Base-by-base conservation (phyloP, 495 filamentous ascomycete species). In the Penicillium silybi region DNA sequence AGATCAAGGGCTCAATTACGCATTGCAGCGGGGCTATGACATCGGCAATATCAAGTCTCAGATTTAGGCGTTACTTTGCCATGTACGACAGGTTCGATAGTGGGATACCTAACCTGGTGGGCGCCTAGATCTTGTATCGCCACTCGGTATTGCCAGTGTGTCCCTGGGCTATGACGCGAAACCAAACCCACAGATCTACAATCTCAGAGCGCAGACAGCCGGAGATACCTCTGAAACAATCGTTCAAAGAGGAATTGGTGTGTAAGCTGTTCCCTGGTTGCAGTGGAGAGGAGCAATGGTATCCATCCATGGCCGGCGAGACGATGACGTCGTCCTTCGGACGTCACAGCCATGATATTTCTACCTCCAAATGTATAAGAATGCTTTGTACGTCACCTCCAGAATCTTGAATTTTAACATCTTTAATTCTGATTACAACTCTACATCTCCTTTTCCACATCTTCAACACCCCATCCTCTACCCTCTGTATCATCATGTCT, bases 401-500 rank as follows among this genome's bases (percentile, higher is more conserved):
- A 41, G 3, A 29, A 40, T 41, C 22, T 42, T 4, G 11, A 20
- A 10, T 5, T 4, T 29, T 29, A 29, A 29, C 7, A 29, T 29
- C 9, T 10, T 29, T 9, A 7, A 29, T 9, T 9, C 26, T 6
- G 9, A 29, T 29, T 9, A 7, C 9, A 29, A 32, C 29, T 13
- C 10, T 11, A 1, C 29, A 15, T 13, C 9, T 32, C 11, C 4
- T 32, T 10, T 32, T 13, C 11, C 29, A 32, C 11, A 13, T 2
- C 11, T 4, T 35, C 23, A 38, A 46, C 20, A 18, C 35, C 23
- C 23, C 9, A 27, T 40, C 34, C 20, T 35, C 34, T 38, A 38
- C 16, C 47, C 41, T 40, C 25, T n/a, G n/a, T n/a, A n/a, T 58
- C 61, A 77, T 44, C 27, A 80, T 81, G 78, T 67, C 78, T 35